These are phyloP conservation scores for Kazachstania africana DNA, from an alignment of 805 yeast species.

Conservation along the genomic window DNA sequence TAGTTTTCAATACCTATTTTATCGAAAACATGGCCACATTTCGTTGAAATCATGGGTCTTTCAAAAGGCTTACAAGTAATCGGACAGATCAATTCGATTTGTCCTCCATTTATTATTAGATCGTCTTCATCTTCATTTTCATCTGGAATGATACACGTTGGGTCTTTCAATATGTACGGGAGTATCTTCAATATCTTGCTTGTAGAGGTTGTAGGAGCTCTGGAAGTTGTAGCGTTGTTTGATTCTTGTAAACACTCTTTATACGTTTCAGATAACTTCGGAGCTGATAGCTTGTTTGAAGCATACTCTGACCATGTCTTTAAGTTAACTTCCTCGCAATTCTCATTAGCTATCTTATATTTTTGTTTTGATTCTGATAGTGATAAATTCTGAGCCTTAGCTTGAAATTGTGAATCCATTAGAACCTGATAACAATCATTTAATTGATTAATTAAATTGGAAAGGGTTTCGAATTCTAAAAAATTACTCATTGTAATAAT, in stretches of 20 bases:
- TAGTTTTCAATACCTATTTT: conserved; percentile 31
- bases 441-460: too few relatives aligned
- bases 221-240: not conserved
- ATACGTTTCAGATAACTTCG: too few relatives aligned
- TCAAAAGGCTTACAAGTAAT: conserved; percentile 41
- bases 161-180: conserved; percentile 41
- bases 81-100: conserved; percentile 57
- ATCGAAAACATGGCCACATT: conserved; percentile 58
- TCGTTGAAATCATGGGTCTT: conserved; percentile 42
- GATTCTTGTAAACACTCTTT: conserved; percentile 2
- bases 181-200: conserved; percentile 29
- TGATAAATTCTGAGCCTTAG: too few relatives aligned
- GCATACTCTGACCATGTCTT: too few relatives aligned
- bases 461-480: too few relatives aligned
- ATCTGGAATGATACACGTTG: conserved; percentile 50
- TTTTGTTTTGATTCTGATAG: too few relatives aligned
- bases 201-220: conserved; percentile 1
- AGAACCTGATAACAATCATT: too few relatives aligned
- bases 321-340: too few relatives aligned
- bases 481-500: too few relatives aligned
- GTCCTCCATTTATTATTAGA: conserved; percentile 57
- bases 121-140: conserved; percentile 38
- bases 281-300: too few relatives aligned
- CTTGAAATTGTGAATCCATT: too few relatives aligned
- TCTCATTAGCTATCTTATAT: too few relatives aligned